Evolutionary conservation across 225 moss, liverwort and hornwort genomes (phyloP), one percentile per base, ranked within the genome.

Genomic region (Anthoceros angustus): DNA sequence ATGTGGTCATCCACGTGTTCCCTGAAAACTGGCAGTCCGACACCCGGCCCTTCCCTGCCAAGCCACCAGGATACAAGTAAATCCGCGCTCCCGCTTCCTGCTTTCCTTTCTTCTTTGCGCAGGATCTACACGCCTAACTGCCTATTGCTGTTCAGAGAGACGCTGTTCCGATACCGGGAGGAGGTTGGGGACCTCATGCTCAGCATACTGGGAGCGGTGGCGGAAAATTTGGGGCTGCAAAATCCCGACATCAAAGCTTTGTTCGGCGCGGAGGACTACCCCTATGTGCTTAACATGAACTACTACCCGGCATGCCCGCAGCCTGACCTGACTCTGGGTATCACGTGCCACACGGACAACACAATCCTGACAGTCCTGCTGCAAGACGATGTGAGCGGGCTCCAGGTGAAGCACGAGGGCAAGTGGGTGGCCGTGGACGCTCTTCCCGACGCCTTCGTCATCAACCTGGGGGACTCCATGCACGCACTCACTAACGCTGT

Each of bases 381-480:
- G 62, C 80, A 83, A 55, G 80, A 79, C 43, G 75, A 72, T 2
- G 72, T 68, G 21, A 68, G 73, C 0, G 89, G 86, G 5, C 70
- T 90, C 8, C 72, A 90, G 67, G 83, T 85, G 1, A 71, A 63
- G 64, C 78, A 80, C 60, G 74, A 79, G 26, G 77, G 71, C 16
- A 48, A 69, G 64, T 87, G 90, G 89, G 69, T 76, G 21, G 69
- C 41, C 43, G 78, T 90, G 41, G 67, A 80, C 12, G 79, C 85
- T 18, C 67, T 77, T 12, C 68, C 85, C 6, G 70, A 77, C 42
- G 87, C 80, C 0, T 73, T 85, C 21, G 78, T 90, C 20, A 75
- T 87, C 49, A 87, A 90, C 63, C 70, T 87, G 0, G 90, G 85
- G 16, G 85, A 90, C 66, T 79, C 79, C 48, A 70, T 85, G 69